Conservation (phyloP, 805 yeast species). For the Phaffomyces antillensis region DNA sequence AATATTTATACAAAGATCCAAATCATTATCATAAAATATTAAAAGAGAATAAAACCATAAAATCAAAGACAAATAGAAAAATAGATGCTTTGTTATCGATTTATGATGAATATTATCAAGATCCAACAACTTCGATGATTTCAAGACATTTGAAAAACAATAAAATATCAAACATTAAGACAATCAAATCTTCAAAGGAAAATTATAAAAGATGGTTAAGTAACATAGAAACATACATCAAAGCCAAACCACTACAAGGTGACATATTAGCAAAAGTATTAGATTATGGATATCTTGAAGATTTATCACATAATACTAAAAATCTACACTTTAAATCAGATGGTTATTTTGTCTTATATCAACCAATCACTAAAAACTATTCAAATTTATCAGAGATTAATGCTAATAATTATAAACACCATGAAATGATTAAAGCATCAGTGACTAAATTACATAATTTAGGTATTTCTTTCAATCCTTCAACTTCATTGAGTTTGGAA, state of each 20-base stretch:
- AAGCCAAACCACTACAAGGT: slow-evolving; percentile 16
- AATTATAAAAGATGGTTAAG: slow-evolving; percentile 17
- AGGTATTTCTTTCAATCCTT: slow-evolving; percentile 19
- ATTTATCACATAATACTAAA: slow-evolving; percentile 13
- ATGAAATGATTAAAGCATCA: slow-evolving; percentile 10
- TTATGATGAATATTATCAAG: slow-evolving; percentile 23
- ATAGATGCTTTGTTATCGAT: slow-evolving; percentile 16
- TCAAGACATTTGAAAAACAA: slow-evolving; percentile 12
- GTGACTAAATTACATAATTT: slow-evolving; percentile 14
- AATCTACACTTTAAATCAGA: slow-evolving; percentile 20
- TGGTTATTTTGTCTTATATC: slow-evolving; percentile 21
- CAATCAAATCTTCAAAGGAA: slow-evolving; percentile 8
- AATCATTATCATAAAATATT: slow-evolving; percentile 2
- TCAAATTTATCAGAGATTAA: slow-evolving; percentile 7
- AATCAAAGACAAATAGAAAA: neutral
- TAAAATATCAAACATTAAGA: slow-evolving; percentile 7
- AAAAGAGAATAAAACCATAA: neutral
- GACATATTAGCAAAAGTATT: slow-evolving; percentile 17
- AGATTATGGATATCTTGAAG: slow-evolving; percentile 23
- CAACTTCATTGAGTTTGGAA: slow-evolving; percentile 8
- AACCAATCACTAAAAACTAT: slow-evolving; percentile 15
- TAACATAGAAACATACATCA: slow-evolving; percentile 17
- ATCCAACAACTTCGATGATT: slow-evolving; percentile 10
- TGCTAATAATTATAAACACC: slow-evolving; percentile 6
- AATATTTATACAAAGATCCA: slow-evolving; percentile 14